These are phyloP conservation scores for Quercus ilex DNA, from an alignment of 306 rosid species.

Conservation along the genomic window DNA sequence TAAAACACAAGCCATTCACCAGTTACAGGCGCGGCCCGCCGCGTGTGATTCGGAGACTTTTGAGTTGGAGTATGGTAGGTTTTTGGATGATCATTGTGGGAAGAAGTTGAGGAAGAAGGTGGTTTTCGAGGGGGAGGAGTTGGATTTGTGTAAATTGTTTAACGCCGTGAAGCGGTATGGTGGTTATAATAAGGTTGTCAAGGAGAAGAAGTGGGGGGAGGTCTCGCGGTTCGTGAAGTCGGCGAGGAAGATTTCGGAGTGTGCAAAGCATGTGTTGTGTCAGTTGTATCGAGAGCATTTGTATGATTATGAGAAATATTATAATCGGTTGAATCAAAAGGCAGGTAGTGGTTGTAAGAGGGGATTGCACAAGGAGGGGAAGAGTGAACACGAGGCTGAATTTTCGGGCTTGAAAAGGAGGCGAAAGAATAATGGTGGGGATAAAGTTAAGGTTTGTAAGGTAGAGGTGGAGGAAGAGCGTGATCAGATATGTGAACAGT, in stretches of 20 bases:
- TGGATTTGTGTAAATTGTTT: conserved; percentile 82
- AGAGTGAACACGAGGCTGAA: conserved; percentile 31
- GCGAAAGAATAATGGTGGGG: conserved; percentile 35
- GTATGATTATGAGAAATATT: conserved; percentile 66
- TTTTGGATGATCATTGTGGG: conserved; percentile 54
- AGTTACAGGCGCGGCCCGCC: conserved; percentile 82
- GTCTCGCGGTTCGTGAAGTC: conserved; percentile 68
- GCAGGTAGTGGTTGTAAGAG: conserved; percentile 38
- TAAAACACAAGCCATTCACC: conserved; percentile 86
- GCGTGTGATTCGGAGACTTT: conserved; percentile 75
- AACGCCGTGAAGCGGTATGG: conserved; percentile 85
- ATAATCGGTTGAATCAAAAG: conserved; percentile 49
- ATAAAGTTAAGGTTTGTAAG: conserved; percentile 39
- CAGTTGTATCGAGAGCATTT: conserved; percentile 84
- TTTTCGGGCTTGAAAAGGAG: conserved; percentile 50
- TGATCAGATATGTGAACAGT: conserved; percentile 93
- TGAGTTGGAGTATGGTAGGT: conserved; percentile 85
- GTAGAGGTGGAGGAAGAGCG: conserved; percentile 45
- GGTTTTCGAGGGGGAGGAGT: conserved; percentile 78
- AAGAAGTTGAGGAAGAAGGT: conserved; percentile 69
- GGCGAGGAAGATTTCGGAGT: conserved; percentile 54
- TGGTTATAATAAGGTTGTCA: conserved; percentile 70
- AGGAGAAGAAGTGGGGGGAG: conserved; percentile 89
- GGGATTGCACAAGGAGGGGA: conserved; percentile 38
- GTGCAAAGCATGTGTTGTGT: conserved; percentile 81